Base-by-base conservation (phyloP, 352 stramenopile species). In the Thalassiosira livingstoniorum region DNA sequence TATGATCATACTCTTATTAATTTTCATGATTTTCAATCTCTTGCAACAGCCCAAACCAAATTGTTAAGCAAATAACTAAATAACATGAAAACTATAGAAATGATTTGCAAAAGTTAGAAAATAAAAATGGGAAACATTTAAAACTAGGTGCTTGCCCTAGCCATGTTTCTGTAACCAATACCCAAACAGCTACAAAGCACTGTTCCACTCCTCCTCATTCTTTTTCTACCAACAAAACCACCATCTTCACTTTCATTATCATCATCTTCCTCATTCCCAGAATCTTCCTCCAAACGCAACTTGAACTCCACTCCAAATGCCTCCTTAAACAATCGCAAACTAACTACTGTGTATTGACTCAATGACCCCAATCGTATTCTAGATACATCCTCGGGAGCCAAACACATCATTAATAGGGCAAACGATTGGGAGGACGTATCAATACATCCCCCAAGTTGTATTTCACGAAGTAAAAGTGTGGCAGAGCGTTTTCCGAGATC, bases 331-430 rank as follows among this genome's bases (percentile, higher is more conserved):
- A 95, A 75, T 47, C 91, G 80, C 68, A 95, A 80, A 43, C 80
- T 92, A 42, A 88, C 85, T 23, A 95, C 81, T 0, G 89, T 87
- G 69, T 94, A 94, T 37, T 87, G 76, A 29, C 80, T 91, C n/a
- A 95, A 63, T 15, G 82, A 88, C 23, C 91, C 91, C 5, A 95
- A 51, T 57, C 91, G 82, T 82, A 95, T 87, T 70, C 89, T 83
- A 37, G 95, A 98, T 27, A 99, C 98, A 87, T 99, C 97, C 82
- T 99, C 97, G 0, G 98, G 97, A 25, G 96, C 98, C 13, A 99
- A 92, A 68, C 97, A 96, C 98, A 99, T 99, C 74, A 98, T 96
- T 7, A 99, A 86, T 66, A 99, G 90, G 35, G 97, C 96, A 39
- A 99, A 90, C 3, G 95, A 95, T 90, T 99, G 97, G 82, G 97